A percentile compares a stretch with the other conserved stretches of the same genome.
Conservation (phyloP, 2,329 filamentous ascomycete genomes). For the Colletotrichum tanaceti region DNA sequence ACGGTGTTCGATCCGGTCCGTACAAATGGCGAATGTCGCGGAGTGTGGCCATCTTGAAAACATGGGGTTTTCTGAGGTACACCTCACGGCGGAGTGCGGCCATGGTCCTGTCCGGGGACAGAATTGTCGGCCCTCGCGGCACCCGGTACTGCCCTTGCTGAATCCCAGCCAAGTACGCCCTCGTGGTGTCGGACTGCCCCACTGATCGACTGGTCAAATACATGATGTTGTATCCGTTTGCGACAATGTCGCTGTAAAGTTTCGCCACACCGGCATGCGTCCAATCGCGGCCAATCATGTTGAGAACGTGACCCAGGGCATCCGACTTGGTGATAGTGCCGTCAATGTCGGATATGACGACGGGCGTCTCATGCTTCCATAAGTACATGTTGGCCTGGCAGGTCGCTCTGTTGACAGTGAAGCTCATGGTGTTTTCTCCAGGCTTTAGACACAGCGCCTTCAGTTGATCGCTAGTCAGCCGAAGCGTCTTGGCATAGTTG, state of each 20-base stretch:
- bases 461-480: slow-evolving; percentile 94
- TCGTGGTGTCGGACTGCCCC: slow-evolving; percentile 90
- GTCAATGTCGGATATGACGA: slow-evolving; percentile 98
- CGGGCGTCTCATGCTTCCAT: slow-evolving; percentile 90
- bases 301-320: slow-evolving; percentile 91
- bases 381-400: slow-evolving; percentile 94
- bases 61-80: slow-evolving; percentile 94
- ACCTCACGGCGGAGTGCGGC: slow-evolving; percentile 91
- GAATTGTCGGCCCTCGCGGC: slow-evolving; percentile 91
- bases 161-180: slow-evolving; percentile 90
- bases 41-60: slow-evolving; percentile 99
- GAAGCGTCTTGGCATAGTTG: slow-evolving; percentile 96
- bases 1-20: slow-evolving; percentile 79
- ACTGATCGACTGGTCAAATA: slow-evolving; percentile 95
- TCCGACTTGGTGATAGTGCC: slow-evolving; percentile 99
- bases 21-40: slow-evolving; percentile 94
- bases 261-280: slow-evolving; percentile 97
- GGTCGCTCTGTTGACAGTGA: slow-evolving; percentile 94
- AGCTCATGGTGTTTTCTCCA: slow-evolving; percentile 94
- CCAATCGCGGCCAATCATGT: slow-evolving; percentile 98
- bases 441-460: slow-evolving; percentile 84
- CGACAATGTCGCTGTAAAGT: slow-evolving; percentile 92
- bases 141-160: slow-evolving; percentile 87
- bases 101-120: slow-evolving; percentile 94
- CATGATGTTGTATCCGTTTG: slow-evolving; percentile 98